phyloP scores from a whole-genome alignment of 2,329 filamentous ascomycete genomes.

The Fusarium veterinarium region DNA sequence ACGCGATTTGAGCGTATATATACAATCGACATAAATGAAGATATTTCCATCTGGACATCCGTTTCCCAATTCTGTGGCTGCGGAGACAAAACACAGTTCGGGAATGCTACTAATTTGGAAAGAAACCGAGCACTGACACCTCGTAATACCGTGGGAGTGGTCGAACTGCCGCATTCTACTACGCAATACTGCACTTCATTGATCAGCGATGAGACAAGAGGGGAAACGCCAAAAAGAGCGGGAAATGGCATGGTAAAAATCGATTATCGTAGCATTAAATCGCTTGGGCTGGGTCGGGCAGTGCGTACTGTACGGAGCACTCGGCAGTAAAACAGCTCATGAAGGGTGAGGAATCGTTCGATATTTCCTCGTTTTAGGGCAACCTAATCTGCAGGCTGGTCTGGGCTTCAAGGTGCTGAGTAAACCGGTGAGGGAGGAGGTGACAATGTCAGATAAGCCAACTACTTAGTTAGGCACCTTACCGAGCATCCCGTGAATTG shows the following conservation, averaged over 20 bases:
- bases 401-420: conserved; percentile 7
- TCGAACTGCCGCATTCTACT: not conserved
- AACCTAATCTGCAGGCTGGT: conserved; percentile 3
- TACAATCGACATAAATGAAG: conserved; percentile 24
- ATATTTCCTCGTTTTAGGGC: conserved; percentile 22
- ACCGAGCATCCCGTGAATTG: not conserved
- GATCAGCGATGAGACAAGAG: not conserved
- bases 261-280: conserved; percentile 22
- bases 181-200: not conserved
- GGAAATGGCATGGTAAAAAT: conserved; percentile 21
- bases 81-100: not conserved
- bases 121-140: not conserved
- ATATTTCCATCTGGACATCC: conserved; percentile 4
- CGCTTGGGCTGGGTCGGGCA: conserved; percentile 10
- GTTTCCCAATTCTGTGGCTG: not conserved
- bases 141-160: not conserved
- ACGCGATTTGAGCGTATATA: conserved; percentile 10
- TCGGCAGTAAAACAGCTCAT: conserved; percentile 33
- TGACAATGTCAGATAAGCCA: conserved; percentile 1
- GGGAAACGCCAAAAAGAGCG: not conserved
- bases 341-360: conserved; percentile 33
- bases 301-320: conserved; percentile 34
- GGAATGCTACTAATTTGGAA: not conserved
- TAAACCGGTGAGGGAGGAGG: conserved; percentile 5
- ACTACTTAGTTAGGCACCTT: not conserved